A percentile compares a stretch with the other conserved stretches of the same genome.
These are phyloP conservation scores for Inga oerstediana DNA, from an alignment of 306 rosid species.

Conservation along the genomic window DNA sequence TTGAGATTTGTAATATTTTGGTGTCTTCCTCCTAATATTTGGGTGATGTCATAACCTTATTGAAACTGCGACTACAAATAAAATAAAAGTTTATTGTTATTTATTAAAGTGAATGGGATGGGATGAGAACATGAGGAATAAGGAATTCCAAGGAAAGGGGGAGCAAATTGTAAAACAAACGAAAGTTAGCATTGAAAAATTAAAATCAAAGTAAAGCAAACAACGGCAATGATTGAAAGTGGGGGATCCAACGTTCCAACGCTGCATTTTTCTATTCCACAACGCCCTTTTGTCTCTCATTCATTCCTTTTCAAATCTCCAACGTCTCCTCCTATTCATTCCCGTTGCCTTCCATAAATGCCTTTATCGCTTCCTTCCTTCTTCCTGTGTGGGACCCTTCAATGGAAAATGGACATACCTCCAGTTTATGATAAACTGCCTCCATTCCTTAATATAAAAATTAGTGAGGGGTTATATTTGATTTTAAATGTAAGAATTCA, in stretches of 20 bases:
- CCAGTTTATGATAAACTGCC: too few relatives aligned
- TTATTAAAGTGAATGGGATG: conserved; percentile 22
- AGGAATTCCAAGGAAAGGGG: conserved; percentile 51
- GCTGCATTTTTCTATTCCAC: conserved; percentile 16
- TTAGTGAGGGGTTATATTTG: too few relatives aligned
- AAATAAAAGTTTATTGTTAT: background rate
- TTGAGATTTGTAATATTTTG: too few relatives aligned
- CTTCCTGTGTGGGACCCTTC: conserved; percentile 42
- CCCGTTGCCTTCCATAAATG: background rate
- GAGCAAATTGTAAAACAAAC: conserved; percentile 51
- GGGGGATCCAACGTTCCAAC: conserved; percentile 84
- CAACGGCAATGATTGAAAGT: conserved; percentile 57
- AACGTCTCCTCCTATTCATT: conserved; percentile 40
- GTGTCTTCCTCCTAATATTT: too few relatives aligned
- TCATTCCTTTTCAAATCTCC: conserved; percentile 46
- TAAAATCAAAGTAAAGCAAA: conserved; percentile 30
- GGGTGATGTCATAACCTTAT: background rate
- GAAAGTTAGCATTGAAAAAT: background rate
- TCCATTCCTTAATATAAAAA: too few relatives aligned
- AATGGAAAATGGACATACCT: background rate
- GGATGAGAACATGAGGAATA: conserved; percentile 8
- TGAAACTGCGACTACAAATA: background rate
- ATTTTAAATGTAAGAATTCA: accelerated
- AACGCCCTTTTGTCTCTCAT: conserved; percentile 39
- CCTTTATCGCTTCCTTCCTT: conserved; percentile 10